Evolutionary conservation across 306 rosid species (phyloP), one percentile per base, ranked within the genome.

Genomic region (Cicer judaicum): DNA sequence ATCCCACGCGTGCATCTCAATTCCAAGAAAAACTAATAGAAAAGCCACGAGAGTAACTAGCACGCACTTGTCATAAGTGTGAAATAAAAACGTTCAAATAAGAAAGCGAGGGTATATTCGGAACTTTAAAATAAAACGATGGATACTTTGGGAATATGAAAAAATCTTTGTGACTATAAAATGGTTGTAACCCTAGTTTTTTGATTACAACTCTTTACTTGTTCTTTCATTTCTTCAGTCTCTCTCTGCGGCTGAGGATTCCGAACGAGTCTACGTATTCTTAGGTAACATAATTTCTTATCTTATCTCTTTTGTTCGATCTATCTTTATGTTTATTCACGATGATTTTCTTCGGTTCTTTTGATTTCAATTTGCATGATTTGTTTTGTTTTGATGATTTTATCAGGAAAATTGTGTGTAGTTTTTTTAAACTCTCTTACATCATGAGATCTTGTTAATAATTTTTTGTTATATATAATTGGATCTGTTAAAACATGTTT

Each of bases 181-280:
- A 64, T 0, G 1, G 7, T 10, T 42, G 1, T 13, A 64, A 64
- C 70, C 70, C 70, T 64, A 63, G 29, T 14, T 39, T 38, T 5
- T 39, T 59, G 42, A 14, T 13, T 14, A 3, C 10, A n/a, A 40
- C 68, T 63, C 68, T 29, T 11, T 63, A 40, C 69, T 64, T 16
- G n/a, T 15, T 63, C n/a, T 7, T 14, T 11, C 1, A 7, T n/a
- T 21, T 6, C 12, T 48, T 63, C 68, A 40, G 68, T 63, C 52
- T 39, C 39, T 43, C 10, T 55, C 63, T 64, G 67, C 80, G 80
- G 80, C 80, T 65, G 84, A 75, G 80, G 15, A 8, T 70, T 55
- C 78, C 2, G 48, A 76, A 47, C 70, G 42, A 75, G 80, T 8
- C 14, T 42, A 12, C 0, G 63, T 70, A 78, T 53, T 19, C 15